A percentile compares a stretch with the other conserved stretches of the same genome.
Conservation (phyloP, 352 stramenopile genomes). For the Globisporangium nagaii region DNA sequence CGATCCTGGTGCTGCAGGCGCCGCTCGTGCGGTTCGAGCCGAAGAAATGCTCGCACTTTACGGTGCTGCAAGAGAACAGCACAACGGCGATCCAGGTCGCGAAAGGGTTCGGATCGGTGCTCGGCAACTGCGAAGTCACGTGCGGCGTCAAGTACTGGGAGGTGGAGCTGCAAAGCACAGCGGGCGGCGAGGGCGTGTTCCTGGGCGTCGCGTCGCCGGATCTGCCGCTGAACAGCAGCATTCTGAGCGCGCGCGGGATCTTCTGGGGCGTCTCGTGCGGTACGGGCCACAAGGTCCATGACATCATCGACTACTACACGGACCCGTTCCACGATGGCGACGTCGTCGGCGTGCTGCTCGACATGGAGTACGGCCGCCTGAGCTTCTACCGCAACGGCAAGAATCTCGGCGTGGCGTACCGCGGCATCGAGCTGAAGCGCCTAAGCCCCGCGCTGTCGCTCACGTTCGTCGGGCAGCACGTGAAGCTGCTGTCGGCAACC, state of each 20-base stretch:
- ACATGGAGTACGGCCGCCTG: conserved; percentile 68
- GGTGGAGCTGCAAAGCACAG: conserved; percentile 44
- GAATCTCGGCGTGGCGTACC: conserved; percentile 71
- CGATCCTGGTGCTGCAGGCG: conserved; percentile 67
- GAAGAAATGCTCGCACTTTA: conserved; percentile 53
- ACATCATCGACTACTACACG: conserved; percentile 68
- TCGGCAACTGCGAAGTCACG: conserved; percentile 48
- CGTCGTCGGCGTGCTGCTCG: conserved; percentile 62
- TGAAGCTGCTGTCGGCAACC: conserved; percentile 53
- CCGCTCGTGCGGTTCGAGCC: conserved; percentile 57
- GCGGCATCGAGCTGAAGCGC: conserved; percentile 47
- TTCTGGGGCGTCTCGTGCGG: conserved; percentile 75
- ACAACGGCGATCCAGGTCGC: conserved; percentile 46
- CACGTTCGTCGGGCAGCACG: conserved; percentile 59
- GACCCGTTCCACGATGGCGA: conserved; percentile 72
- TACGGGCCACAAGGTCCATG: conserved; percentile 74
- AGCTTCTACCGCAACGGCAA: conserved; percentile 78
- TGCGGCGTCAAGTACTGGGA: conserved; percentile 85
- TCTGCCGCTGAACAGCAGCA: conserved; percentile 47
- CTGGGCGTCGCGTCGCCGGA: conserved; percentile 52
- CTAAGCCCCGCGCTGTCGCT: conserved; percentile 67
- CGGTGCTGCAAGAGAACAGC: conserved; percentile 49
- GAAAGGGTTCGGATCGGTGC: conserved; percentile 56
- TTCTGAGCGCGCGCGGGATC: conserved; percentile 49
- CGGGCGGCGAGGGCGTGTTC: conserved; percentile 65